These are phyloP conservation scores for Mucor irregularis DNA, from an alignment of 371 early-diverging fungal species.

Conservation along the genomic window DNA sequence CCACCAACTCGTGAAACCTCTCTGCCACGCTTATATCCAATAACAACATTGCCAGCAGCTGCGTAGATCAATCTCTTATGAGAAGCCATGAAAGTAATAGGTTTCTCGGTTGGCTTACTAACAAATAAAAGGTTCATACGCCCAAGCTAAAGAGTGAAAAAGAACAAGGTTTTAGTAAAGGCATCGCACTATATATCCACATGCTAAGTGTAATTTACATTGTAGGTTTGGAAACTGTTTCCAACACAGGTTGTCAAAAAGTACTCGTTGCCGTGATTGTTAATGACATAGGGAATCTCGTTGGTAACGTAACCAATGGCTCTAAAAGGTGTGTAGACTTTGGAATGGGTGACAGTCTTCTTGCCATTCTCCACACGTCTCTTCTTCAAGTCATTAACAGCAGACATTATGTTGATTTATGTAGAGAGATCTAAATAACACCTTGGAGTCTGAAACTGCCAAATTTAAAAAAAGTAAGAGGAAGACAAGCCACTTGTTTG, in stretches of 20 bases:
- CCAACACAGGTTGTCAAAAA: conserved; percentile 88
- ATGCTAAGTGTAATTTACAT: conserved; percentile 48
- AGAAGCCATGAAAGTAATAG: conserved; percentile 78
- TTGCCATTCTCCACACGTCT: conserved; percentile 23
- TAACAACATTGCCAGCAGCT: conserved; percentile 66
- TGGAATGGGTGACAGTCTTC: conserved; percentile 33
- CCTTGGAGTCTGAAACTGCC: too few species aligned
- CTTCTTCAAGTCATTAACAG: conserved; percentile 12
- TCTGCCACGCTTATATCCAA: conserved; percentile 74
- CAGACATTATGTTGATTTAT: conserved; percentile 17
- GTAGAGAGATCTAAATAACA: too few species aligned
- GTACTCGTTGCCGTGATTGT: conserved; percentile 75
- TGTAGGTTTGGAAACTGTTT: conserved; percentile 84
- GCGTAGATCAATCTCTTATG: conserved; percentile 74
- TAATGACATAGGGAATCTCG: conserved; percentile 77
- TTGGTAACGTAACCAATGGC: conserved; percentile 89
- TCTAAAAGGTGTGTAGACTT: conserved; percentile 82
- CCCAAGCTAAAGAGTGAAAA: conserved; percentile 30
- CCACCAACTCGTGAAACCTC: conserved; percentile 56
- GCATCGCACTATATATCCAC: too few species aligned
- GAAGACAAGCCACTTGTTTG: too few species aligned
- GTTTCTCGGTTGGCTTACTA: conserved; percentile 68
- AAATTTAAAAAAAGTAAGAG: too few species aligned
- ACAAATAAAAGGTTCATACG: conserved; percentile 49
- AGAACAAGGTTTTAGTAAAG: not conserved